Evolutionary conservation across 208 protist genomes (phyloP), one percentile per base, ranked within the genome.

Genomic region (Borovskyia barvae): DNA sequence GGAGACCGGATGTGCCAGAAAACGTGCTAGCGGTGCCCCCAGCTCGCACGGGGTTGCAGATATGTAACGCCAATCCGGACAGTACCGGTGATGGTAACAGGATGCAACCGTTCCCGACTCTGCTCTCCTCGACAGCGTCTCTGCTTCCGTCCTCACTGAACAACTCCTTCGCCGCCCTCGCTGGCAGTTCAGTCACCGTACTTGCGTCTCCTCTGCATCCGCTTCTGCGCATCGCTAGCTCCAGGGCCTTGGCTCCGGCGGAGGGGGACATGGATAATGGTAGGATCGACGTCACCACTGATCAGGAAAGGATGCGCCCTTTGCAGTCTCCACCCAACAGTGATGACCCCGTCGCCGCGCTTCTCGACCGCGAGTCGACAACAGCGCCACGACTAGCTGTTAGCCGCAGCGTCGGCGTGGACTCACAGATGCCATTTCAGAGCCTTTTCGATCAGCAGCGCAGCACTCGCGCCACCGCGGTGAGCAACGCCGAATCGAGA

Each of bases 121-220:
- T 11, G 43, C 12, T 22, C n/a, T n/a, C n/a, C n/a, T n/a, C n/a
- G n/a, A n/a, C n/a, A n/a, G n/a, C n/a, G n/a, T n/a, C n/a, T n/a
- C 59, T 53, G 39, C 49, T 71, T 26, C 64, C 48, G 7, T 71
- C 64, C 29, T 71, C 64, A 35, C 54, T 71, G 12, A 54, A 59
- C 20, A 71, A 63, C 43, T 17, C 64, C 17, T 71, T 58, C 42
- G 17, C 48, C 12, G 40, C 49, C 15, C 39, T 30, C 29, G 15
- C 63, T 2, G 48, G 52, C 2, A 42, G 53, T 5, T 39, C 64
- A 24, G 15, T 71, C 17, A 35, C 54, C 8, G 39, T 71, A 1
- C 55, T 56, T 3, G 55, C 55, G 39, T 71, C 64, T 7, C 64
- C 64, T 19, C 40, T 71, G 35, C 55, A 64, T 32, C 64, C 57